phyloP scores from a whole-genome alignment of 2,329 filamentous ascomycete species.

The Cercospora sp. region DNA sequence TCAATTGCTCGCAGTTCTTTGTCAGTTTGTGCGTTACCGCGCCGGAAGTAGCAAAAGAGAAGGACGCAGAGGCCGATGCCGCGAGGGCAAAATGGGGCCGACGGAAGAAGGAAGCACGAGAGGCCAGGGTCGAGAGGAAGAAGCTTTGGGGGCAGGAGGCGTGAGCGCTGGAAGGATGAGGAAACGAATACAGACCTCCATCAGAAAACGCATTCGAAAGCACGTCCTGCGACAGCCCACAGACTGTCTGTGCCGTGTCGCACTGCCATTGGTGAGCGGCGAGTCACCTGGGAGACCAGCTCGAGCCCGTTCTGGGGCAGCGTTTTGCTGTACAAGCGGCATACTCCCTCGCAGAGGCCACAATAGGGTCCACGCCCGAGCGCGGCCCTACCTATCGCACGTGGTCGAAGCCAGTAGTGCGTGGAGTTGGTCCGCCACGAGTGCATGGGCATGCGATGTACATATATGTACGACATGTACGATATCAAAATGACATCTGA shows the following conservation, averaged over 20 bases:
- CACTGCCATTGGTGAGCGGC: not conserved
- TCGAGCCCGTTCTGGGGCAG: not conserved
- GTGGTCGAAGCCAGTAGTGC: not conserved
- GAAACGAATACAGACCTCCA: not conserved
- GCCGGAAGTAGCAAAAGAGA: constrained; percentile 45
- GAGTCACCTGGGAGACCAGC: not conserved
- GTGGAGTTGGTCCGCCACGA: not conserved
- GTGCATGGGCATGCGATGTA: not conserved
- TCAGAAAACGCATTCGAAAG: not conserved
- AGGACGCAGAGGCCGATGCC: constrained; percentile 51
- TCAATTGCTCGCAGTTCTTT: constrained; percentile 64
- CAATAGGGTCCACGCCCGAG: not conserved
- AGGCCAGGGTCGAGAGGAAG: constrained; percentile 61
- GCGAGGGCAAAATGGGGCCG: constrained; percentile 62
- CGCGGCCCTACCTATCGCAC: not conserved
- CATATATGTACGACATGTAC: constrained; percentile 14
- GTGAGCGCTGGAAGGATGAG: constrained; percentile 37
- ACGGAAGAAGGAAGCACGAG: constrained; percentile 60
- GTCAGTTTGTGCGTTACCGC: constrained; percentile 60
- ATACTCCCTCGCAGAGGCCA: not conserved
- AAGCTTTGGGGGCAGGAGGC: constrained; percentile 62
- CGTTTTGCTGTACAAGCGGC: not conserved
- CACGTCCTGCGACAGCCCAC: not conserved
- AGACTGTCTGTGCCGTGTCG: not conserved
- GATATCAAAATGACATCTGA: not conserved